Conservation (phyloP, 306 rosid genomes). For the Chamaecrista fasciculata region DNA sequence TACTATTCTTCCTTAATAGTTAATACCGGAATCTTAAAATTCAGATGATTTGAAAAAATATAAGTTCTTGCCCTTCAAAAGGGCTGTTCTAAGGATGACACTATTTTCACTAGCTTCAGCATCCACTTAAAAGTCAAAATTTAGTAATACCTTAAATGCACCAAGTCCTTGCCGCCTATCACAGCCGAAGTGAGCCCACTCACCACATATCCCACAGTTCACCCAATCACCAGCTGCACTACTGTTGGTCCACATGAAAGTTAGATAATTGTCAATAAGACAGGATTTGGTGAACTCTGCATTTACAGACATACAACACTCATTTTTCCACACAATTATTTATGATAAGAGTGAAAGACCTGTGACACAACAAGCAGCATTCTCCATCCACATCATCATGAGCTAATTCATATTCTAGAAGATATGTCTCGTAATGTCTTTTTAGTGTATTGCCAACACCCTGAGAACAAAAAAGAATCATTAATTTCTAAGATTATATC, state of each 20-base stretch:
- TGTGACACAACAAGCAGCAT: conserved; percentile 76
- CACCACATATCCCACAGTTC: conserved; percentile 93
- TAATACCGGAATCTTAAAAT: not conserved
- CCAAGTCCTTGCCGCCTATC: conserved; percentile 95
- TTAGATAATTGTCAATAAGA: conserved; percentile 23
- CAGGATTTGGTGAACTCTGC: not conserved
- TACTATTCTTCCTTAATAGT: conserved; percentile 1
- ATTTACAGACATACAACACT: not conserved
- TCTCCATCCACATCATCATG: conserved; percentile 98
- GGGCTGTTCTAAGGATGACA: conserved; percentile 8
- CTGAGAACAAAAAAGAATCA: conserved; percentile 48
- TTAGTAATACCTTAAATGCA: conserved; percentile 76
- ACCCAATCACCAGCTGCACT: conserved; percentile 99
- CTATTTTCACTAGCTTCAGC: not conserved
- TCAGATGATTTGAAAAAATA: not conserved
- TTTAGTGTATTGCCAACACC: conserved; percentile 97
- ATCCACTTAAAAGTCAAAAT: conserved; percentile 7
- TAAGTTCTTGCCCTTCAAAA: not conserved
- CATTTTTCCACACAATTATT: not conserved
- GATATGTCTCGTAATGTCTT: conserved; percentile 92
- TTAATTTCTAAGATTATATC: not conserved
- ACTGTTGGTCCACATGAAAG: conserved; percentile 49
- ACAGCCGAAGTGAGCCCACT: conserved; percentile 99
- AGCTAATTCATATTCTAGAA: conserved; percentile 86
- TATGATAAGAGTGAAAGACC: conserved; percentile 14